A percentile compares a stretch with the other conserved stretches of the same genome.
Evolutionary conservation across 2,329 filamentous ascomycete genomes (phyloP).

Genomic region (Herpomyces periplanetae): DNA sequence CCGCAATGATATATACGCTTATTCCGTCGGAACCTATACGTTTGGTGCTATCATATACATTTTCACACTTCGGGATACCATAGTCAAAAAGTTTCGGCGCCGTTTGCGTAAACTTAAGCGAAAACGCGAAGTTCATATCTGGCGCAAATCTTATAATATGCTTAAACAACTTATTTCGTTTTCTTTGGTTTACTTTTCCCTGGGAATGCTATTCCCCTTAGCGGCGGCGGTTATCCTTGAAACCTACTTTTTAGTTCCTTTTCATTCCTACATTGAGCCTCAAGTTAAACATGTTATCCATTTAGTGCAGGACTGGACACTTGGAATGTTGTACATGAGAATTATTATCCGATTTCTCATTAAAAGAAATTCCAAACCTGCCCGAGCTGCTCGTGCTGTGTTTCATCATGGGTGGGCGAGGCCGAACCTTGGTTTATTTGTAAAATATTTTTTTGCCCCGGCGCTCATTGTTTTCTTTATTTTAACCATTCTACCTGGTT

Average conservation of each 20-base stretch:
- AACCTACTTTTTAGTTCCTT: constrained; percentile 48
- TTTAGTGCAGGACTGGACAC: constrained; percentile 66
- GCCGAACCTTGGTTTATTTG: constrained; percentile 39
- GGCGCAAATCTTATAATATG: neutral
- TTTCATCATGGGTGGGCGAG: constrained; percentile 31
- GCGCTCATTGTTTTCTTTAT: constrained; percentile 17
- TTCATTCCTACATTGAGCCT: constrained; percentile 31
- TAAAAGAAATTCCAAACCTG: constrained; percentile 25
- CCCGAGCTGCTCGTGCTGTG: constrained; percentile 31
- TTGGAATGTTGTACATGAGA: constrained; percentile 63
- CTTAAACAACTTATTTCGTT: constrained; percentile 12
- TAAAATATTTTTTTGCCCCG: constrained; percentile 51
- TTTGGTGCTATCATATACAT: constrained; percentile 26
- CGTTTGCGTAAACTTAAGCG: too few relatives aligned
- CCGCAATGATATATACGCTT: constrained; percentile 76
- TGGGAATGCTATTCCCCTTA: constrained; percentile 40
- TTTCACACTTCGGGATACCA: constrained; percentile 9
- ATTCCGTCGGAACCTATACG: constrained; percentile 54
- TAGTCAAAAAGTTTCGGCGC: too few relatives aligned
- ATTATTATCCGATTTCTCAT: constrained; percentile 28
- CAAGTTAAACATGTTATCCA: constrained; percentile 26
- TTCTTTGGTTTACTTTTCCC: constrained; percentile 30
- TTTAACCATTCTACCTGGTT: constrained; percentile 22
- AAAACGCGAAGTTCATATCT: too few relatives aligned
- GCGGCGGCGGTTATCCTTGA: constrained; percentile 43